Conservation (phyloP, 805 yeast genomes). For the Wickerhamiella azymoides region DNA sequence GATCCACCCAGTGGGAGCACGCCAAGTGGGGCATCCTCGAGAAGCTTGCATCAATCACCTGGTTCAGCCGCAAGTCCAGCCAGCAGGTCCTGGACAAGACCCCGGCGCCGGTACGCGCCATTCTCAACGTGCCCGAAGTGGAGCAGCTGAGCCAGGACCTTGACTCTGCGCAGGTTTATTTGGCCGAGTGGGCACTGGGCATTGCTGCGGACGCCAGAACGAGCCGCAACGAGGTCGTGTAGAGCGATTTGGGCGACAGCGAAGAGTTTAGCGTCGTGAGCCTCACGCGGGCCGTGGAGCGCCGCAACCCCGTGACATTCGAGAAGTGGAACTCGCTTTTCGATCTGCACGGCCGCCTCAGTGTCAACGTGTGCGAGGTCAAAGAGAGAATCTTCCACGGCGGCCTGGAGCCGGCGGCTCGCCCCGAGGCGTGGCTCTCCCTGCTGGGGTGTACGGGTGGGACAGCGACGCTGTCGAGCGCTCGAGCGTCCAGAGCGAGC, state of each 20-base stretch:
- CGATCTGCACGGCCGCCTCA: conserved; percentile 61
- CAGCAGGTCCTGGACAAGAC: conserved; percentile 43
- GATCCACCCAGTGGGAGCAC: conserved; percentile 33
- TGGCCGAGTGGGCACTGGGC: conserved; percentile 94
- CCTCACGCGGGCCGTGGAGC: conserved; percentile 42
- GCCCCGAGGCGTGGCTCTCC: conserved; percentile 77
- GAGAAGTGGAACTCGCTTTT: conserved; percentile 80
- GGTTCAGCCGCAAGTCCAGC: conserved; percentile 48
- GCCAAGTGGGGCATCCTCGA: conserved; percentile 83
- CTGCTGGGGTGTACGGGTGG: conserved; percentile 83
- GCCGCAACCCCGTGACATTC: conserved; percentile 50
- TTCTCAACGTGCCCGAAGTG: conserved; percentile 68
- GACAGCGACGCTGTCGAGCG: conserved; percentile 63
- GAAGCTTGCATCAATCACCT: conserved; percentile 64
- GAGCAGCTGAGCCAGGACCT: conserved; percentile 73
- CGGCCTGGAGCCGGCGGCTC: conserved; percentile 47
- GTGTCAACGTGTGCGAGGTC: conserved; percentile 62
- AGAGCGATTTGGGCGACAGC: conserved; percentile 25
- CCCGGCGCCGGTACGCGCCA: conserved; percentile 43
- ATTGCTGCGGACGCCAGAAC: conserved; percentile 83
- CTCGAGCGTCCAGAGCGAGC: conserved; percentile 38
- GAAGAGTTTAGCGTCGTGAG: conserved; percentile 32
- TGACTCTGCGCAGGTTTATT: conserved; percentile 79
- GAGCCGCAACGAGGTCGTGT: conserved; percentile 27
- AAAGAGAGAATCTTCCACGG: conserved; percentile 82